phyloP scores from a whole-genome alignment of 352 stramenopile species.

The Hyaloperonospora arabidopsidis region DNA sequence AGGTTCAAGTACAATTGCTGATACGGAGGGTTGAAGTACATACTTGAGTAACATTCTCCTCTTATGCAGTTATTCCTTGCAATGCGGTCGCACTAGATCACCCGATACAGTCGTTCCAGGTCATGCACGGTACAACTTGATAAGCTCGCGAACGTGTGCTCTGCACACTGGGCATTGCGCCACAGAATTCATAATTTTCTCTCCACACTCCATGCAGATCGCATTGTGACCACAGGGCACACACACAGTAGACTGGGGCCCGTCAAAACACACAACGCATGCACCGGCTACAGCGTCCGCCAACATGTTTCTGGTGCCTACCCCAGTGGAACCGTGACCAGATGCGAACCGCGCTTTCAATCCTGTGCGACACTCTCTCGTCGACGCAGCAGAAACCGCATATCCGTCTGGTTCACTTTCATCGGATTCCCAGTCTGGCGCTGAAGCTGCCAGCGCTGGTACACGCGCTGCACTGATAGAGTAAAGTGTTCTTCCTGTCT shows the following conservation, averaged over 20 bases:
- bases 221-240: slow-evolving; percentile 78
- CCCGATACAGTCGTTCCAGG: background rate
- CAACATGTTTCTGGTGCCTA: too few relatives aligned
- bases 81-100: too few relatives aligned
- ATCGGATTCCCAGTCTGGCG: slow-evolving; percentile 33
- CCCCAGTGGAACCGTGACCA: too few relatives aligned
- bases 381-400: too few relatives aligned
- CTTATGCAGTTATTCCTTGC: too few relatives aligned
- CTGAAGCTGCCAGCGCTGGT: slow-evolving; percentile 30
- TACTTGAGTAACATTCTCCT: background rate
- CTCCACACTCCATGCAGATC: slow-evolving; percentile 66
- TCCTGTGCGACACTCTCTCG: too few relatives aligned
- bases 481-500: slow-evolving; percentile 2
- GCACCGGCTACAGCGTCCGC: too few relatives aligned
- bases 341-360: too few relatives aligned
- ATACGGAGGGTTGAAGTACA: slow-evolving; percentile 1
- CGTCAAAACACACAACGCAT: too few relatives aligned
- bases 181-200: slow-evolving; percentile 54
- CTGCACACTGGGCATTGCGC: slow-evolving; percentile 65
- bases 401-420: slow-evolving; percentile 6
- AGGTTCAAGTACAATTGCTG: slow-evolving; percentile 7
- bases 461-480: slow-evolving; percentile 6
- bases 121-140: slow-evolving; percentile 70
- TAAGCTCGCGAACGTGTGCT: slow-evolving; percentile 56
- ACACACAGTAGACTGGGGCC: too few relatives aligned